Evolutionary conservation across 306 rosid species (phyloP), one percentile per base, ranked within the genome.

Genomic region (Rosa chinensis): DNA sequence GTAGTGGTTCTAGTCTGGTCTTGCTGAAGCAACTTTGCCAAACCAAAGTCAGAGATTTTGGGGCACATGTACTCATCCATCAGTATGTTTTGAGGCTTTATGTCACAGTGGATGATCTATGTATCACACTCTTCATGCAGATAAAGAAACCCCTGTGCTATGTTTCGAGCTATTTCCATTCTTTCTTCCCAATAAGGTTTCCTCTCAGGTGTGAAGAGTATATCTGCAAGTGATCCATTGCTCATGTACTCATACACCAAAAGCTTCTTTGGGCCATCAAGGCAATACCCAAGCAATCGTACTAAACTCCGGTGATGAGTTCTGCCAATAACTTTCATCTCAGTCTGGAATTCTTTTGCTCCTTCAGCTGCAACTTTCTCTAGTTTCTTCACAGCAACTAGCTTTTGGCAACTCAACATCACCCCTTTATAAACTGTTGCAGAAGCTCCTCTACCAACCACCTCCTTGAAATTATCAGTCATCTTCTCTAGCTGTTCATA

Each of bases 71-170:
- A 5, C 23, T 79, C 74, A 74, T 83, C 83, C 32, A 83, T 70
- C 32, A 83, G 80, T 68, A 83, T 79, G 76, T 83, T 83, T 21
- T 83, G 83, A 25, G 86, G 86, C 48, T 83, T 83, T 25, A 83
- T 43, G 40, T 83, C 86, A 25, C 83, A 83, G 13, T 83, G 83
- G 42, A 83, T 83, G 44, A 83, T 83, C 20, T 79, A 76, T 10
- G 78, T 14, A 40, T 66, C 70, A 53, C 81, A 84, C 39, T 80
- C 82, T 76, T 84, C 87, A 21, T 84, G 83, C 17, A 83, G 67
- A 39, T 84, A 84, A 0, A 84, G 76, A 48, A 80, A 32, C 16
- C 87, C 84, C 20, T 72, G 77, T 5, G 81, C 87, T 9, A 84
- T 84, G 13, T 66, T 23, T 5, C 66, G 23, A 76, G 84, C 59